Evolutionary conservation across 2,329 filamentous ascomycete species (phyloP).

Genomic region (Hypoxylon sp.): DNA sequence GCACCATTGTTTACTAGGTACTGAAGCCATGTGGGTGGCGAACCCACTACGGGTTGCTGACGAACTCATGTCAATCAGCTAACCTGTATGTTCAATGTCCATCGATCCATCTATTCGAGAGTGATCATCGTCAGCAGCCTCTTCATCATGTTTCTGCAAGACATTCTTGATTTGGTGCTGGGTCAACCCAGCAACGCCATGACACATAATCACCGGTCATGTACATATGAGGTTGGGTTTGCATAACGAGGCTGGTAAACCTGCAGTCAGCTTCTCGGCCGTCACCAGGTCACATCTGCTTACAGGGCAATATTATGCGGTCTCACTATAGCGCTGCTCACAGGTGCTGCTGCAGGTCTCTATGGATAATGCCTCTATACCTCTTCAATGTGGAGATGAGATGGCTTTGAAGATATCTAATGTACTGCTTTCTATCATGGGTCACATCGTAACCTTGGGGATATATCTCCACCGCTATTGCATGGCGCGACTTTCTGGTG

Average conservation of each 20-base stretch:
- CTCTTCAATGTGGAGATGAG: constrained; percentile 19
- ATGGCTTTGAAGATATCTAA: constrained; percentile 12
- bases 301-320: constrained; percentile 3
- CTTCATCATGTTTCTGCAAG: constrained; percentile 13
- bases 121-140: constrained; percentile 5
- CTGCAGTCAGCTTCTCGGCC: constrained; percentile 18
- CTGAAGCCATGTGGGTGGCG: neutral
- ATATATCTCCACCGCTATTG: neutral
- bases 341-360: neutral
- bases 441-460: neutral
- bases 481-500: neutral
- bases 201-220: neutral
- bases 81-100: neutral
- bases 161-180: constrained; percentile 1
- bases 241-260: neutral
- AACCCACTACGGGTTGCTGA: neutral
- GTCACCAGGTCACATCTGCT: neutral
- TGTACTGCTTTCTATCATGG: neutral
- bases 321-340: neutral
- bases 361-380: neutral
- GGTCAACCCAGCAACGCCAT: neutral
- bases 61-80: neutral
- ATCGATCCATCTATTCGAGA: neutral
- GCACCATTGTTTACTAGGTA: neutral
- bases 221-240: neutral